phyloP scores from a whole-genome alignment of 306 rosid genomes.

The Cucurbita pepo region DNA sequence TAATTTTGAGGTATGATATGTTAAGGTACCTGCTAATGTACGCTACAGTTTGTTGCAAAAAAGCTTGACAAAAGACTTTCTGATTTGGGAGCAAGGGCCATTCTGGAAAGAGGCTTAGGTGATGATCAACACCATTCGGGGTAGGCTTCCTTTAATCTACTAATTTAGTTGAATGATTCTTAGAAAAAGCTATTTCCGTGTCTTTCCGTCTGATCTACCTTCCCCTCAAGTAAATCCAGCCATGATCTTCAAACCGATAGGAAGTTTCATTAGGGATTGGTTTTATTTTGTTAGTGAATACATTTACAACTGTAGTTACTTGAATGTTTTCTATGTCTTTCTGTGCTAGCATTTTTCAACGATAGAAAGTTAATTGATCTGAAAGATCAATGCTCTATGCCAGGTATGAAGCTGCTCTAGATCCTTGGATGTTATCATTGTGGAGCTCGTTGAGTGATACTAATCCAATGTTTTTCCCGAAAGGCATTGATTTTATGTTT shows the following conservation, averaged over 20 bases:
- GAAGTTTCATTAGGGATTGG: neutral
- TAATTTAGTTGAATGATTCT: neutral
- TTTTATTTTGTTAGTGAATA: neutral
- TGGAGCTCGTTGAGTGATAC: constrained; percentile 42
- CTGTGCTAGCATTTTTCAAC: neutral
- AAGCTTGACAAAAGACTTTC: constrained; percentile 80
- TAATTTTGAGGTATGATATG: neutral
- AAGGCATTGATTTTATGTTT: constrained; percentile 38
- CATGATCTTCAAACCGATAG: neutral
- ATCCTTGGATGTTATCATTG: constrained; percentile 77
- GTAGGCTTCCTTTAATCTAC: constrained; percentile 21
- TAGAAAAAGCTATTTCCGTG: neutral
- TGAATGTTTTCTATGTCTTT: neutral
- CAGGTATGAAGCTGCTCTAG: constrained; percentile 90
- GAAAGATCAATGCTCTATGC: neutral
- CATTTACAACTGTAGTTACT: neutral
- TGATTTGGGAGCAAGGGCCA: constrained; percentile 64
- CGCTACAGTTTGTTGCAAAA: constrained; percentile 79
- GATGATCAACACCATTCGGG: constrained; percentile 96
- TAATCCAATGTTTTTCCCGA: constrained; percentile 43
- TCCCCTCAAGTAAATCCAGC: neutral
- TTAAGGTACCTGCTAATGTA: neutral
- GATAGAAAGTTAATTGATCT: neutral
- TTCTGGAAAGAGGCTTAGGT: constrained; percentile 71
- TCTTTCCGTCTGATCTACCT: neutral